Evolutionary conservation across 2,329 filamentous ascomycete species (phyloP).

Genomic region (Alternaria viburni): DNA sequence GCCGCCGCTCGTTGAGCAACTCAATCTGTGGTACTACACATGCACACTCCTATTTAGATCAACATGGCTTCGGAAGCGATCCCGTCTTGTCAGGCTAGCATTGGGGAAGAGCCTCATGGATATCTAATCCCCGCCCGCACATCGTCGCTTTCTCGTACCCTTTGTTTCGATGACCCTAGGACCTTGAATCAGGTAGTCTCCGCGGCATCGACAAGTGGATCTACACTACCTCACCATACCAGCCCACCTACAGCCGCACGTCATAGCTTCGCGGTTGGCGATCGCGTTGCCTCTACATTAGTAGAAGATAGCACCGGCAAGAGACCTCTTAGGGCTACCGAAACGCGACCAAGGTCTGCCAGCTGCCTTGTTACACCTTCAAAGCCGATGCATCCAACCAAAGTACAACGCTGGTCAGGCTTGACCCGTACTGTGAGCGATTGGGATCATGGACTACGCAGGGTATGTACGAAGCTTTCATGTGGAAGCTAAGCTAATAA

Average conservation of each 20-base stretch:
- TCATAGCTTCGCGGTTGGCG: constrained; percentile 6
- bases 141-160: constrained; percentile 14
- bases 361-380: constrained; percentile 24
- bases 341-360: constrained; percentile 20
- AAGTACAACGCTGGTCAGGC: constrained; percentile 45
- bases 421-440: constrained; percentile 37
- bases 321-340: neutral
- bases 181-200: constrained; percentile 2
- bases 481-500: constrained; percentile 6
- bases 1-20: constrained; percentile 17
- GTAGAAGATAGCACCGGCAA: neutral
- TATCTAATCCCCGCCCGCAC: constrained; percentile 23
- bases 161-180: neutral
- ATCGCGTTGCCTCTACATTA: constrained; percentile 5
- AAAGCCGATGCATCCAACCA: constrained; percentile 28
- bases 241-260: constrained; percentile 2
- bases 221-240: constrained; percentile 2
- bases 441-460: constrained; percentile 55
- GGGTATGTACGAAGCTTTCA: constrained; percentile 41
- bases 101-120: constrained; percentile 22
- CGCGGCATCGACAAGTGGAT: constrained; percentile 1
- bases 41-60: constrained; percentile 24
- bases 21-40: constrained; percentile 20
- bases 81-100: constrained; percentile 16
- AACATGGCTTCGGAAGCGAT: constrained; percentile 24